A percentile compares a stretch with the other conserved stretches of the same genome.
Conservation (phyloP, 1,139 yeast species). For the Geotrichum aggregatum region DNA sequence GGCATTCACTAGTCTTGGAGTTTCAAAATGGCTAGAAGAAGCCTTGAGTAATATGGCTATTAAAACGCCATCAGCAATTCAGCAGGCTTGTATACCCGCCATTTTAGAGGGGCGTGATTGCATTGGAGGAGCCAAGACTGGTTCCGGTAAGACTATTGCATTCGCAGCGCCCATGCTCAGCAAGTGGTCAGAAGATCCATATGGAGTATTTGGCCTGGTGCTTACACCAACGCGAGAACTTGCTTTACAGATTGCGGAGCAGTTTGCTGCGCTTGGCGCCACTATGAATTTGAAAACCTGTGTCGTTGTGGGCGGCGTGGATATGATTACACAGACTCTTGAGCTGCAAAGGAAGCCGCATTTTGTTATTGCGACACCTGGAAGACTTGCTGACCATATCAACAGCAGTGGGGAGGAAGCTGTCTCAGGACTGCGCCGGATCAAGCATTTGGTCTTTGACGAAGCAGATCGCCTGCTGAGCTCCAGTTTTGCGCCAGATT, state of each 20-base stretch:
- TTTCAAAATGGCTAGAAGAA: conserved; percentile 82
- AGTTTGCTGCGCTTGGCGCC: conserved; percentile 88
- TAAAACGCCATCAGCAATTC: conserved; percentile 78
- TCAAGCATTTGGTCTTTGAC: conserved; percentile 79
- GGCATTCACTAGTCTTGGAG: conserved; percentile 62
- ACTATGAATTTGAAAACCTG: conserved; percentile 75
- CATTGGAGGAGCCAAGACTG: conserved; percentile 97
- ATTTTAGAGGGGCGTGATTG: conserved; percentile 81
- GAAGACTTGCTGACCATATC: conserved; percentile 91
- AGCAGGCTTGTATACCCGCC: conserved; percentile 81
- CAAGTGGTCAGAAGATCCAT: conserved; percentile 91
- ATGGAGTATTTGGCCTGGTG: conserved; percentile 83
- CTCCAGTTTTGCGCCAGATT: conserved; percentile 75
- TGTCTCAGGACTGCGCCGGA: conserved; percentile 68
- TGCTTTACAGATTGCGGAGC: conserved; percentile 96
- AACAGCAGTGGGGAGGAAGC: conserved; percentile 87
- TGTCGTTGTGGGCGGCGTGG: conserved; percentile 92
- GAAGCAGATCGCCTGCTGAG: conserved; percentile 93
- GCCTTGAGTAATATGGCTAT: conserved; percentile 79
- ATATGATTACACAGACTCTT: conserved; percentile 79
- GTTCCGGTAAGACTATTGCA: conserved; percentile 96
- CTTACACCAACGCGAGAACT: conserved; percentile 93
- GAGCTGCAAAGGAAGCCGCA: conserved; percentile 82
- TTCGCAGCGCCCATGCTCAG: conserved; percentile 95
- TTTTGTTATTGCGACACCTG: conserved; percentile 95